Percentiles rank a stretch among this genome's conserved stretches.
Evolutionary conservation across 1,284 basidiomycete genomes (phyloP).

Genomic region (Ustilago bromivora): DNA sequence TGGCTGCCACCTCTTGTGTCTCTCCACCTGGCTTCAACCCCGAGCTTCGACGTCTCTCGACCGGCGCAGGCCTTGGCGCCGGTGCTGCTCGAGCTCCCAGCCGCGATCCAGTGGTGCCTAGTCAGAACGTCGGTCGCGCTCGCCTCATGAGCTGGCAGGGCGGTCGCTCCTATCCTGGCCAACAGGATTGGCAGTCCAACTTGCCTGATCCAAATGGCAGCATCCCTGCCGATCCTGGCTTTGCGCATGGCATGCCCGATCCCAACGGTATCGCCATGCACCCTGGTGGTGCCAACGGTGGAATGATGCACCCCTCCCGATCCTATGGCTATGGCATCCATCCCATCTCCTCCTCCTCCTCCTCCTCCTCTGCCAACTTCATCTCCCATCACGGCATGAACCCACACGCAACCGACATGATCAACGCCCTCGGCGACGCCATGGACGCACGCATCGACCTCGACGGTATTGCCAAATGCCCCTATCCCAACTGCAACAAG

Average conservation of each 20-base stretch:
- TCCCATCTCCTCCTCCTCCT: constrained; percentile 2
- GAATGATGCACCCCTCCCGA: constrained; percentile 45
- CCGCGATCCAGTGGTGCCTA: constrained; percentile 43
- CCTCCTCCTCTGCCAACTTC: constrained; percentile 6
- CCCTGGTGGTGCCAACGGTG: constrained; percentile 8
- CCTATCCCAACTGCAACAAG: constrained; percentile 64
- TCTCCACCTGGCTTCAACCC: constrained; percentile 36
- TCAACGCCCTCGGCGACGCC: constrained; percentile 58
- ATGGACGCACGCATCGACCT: constrained; percentile 59
- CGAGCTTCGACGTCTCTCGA: constrained; percentile 39
- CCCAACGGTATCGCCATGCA: constrained; percentile 29
- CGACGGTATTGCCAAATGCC: constrained; percentile 61
- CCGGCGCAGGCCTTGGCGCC: constrained; percentile 8
- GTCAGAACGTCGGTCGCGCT: constrained; percentile 42
- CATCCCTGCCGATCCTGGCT: constrained; percentile 9
- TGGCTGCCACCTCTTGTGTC: constrained; percentile 14
- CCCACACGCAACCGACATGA: constrained; percentile 48
- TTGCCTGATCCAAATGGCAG: constrained; percentile 18
- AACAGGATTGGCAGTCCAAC: constrained; percentile 36
- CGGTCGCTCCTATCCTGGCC: constrained; percentile 14
- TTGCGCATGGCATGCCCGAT: constrained; percentile 18
- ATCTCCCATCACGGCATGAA: constrained; percentile 40
- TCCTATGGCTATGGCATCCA: constrained; percentile 35
- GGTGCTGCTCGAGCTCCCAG: constrained; percentile 17
- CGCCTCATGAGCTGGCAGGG: constrained; percentile 53